Conservation (phyloP, 2,329 filamentous ascomycete genomes). For the Acrocalymma vagum region DNA sequence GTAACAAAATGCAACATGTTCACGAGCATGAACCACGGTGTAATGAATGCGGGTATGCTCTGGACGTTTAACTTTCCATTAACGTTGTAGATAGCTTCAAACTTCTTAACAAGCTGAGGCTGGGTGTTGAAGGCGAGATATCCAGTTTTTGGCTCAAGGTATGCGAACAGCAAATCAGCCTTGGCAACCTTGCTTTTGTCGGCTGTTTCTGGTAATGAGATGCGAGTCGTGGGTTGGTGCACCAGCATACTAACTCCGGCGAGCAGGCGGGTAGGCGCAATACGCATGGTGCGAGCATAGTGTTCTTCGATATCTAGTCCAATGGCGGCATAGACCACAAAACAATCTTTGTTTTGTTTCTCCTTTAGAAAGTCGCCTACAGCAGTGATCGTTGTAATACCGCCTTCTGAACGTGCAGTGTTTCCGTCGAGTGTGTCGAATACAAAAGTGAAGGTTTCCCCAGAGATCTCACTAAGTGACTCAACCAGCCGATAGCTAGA, state of each 20-base stretch:
- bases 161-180: conserved; percentile 2
- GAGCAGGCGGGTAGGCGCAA: neutral
- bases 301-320: conserved; percentile 12
- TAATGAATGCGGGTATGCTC: conserved; percentile 5
- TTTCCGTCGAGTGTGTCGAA: conserved; percentile 18
- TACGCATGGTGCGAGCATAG: conserved; percentile 5
- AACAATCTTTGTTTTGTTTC: neutral
- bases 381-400: conserved; percentile 6
- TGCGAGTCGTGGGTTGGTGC: neutral
- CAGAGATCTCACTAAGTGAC: conserved; percentile 5
- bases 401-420: conserved; percentile 14
- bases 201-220: neutral
- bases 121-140: conserved; percentile 6
- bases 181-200: neutral
- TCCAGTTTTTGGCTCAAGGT: neutral
- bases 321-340: conserved; percentile 13
- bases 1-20: conserved; percentile 7
- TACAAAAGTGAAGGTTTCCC: conserved; percentile 11
- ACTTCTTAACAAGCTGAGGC: conserved; percentile 1
- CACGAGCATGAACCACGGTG: neutral
- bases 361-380: conserved; percentile 13
- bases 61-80: conserved; percentile 1
- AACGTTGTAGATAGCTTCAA: conserved; percentile 4
- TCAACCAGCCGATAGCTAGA: conserved; percentile 15
- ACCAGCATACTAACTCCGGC: neutral